Conservation (phyloP, 352 stramenopile species). For the Globisporangium nunn region DNA sequence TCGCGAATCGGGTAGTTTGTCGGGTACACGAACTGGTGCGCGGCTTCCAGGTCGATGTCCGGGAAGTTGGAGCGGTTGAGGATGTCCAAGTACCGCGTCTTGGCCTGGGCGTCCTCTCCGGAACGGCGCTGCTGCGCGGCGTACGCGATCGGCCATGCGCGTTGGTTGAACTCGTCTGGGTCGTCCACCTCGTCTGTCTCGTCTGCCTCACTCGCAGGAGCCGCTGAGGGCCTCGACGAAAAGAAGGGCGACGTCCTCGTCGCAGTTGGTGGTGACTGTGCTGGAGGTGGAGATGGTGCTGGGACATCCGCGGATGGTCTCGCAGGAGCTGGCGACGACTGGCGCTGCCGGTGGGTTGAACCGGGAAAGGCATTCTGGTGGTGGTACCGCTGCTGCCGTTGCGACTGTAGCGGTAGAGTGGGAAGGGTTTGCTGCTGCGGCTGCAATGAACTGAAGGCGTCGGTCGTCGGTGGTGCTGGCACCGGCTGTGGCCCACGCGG, state of each 20-base stretch:
- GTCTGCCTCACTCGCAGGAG: background rate
- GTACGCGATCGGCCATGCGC: constrained; percentile 10
- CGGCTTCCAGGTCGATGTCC: constrained; percentile 51
- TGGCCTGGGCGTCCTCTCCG: constrained; percentile 50
- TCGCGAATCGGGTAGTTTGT: constrained; percentile 89
- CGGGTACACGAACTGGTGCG: constrained; percentile 80
- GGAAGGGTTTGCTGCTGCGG: background rate
- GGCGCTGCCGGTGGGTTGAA: background rate
- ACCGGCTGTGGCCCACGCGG: constrained; percentile 7
- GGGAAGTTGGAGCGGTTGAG: constrained; percentile 27
- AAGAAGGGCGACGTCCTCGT: background rate
- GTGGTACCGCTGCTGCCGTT: background rate
- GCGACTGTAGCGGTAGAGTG: no score
- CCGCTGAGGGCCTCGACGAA: background rate
- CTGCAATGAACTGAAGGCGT: background rate
- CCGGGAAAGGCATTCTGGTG: background rate
- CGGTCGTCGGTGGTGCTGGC: constrained; percentile 3
- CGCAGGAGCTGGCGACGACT: no score
- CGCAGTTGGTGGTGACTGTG: background rate
- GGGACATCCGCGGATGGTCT: no score
- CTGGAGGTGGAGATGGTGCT: no score
- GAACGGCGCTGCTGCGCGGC: constrained; percentile 14
- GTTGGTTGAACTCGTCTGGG: constrained; percentile 2
- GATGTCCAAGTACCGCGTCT: constrained; percentile 51
- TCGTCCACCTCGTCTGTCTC: constrained; percentile 1